Evolutionary conservation across 495 filamentous ascomycete species (phyloP), one percentile per base, ranked within the genome.

Genomic region (Penicillium bialowiezense): DNA sequence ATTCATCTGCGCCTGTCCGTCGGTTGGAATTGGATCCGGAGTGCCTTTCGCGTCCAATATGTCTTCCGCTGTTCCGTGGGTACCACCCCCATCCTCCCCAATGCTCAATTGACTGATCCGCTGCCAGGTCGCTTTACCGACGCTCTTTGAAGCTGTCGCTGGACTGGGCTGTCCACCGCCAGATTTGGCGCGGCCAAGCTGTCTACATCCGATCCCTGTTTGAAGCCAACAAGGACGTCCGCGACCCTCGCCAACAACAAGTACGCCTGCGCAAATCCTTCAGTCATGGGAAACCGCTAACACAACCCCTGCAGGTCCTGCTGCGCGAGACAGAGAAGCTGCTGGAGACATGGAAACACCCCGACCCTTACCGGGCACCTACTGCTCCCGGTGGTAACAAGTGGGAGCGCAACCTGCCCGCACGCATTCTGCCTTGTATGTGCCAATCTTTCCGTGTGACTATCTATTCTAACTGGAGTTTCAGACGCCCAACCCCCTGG

Each of bases 361-460:
- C 93, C 3, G 93, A 99, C 64, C 90, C 92, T 23, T 97, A 96
- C 63, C 69, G 77, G 47, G 80, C 84, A 40, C 93, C 93, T 7
- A 92, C 90, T 14, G 92, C 93, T 10, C 93, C 93, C 14, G 93
- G 93, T 80, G 93, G 91, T 47, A 96, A 90, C 46, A 97, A 97
- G 78, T 97, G 86, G 69, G 93, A 97, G 71, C 81, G 93, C 64
- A 99, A 97, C 63, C 63, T 99, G 35, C 90, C 90, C 18, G 75
- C 77, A 43, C 91, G 82, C 19, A 83, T 82, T 59, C 73, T 92
- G 19, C 85, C 88, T 51, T 86, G 91, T 96, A 75, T 74, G 91
- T 81, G 42, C 5, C 10, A 20, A 6, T 13, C 37, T 8, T 17
- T 7, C n/a, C 18, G 3, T n/a, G 3, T 7, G 2, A 7, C 5